A percentile compares a stretch with the other conserved stretches of the same genome.
phyloP scores from a whole-genome alignment of 23 red algal genomes.

The Gracilaria vermiculophylla region DNA sequence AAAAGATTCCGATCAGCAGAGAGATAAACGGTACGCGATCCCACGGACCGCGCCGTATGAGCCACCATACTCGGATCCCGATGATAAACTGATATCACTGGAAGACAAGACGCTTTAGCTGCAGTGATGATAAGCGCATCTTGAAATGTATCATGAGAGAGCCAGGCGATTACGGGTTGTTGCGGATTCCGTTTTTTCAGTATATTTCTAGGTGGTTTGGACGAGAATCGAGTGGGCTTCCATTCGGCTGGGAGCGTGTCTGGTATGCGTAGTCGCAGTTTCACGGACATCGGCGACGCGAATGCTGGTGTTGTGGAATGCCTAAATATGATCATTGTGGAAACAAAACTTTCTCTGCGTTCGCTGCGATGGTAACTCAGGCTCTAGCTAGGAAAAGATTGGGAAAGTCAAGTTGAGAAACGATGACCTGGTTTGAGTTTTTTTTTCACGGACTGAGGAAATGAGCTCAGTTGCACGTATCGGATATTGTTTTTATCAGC shows the following conservation, averaged over 20 bases:
- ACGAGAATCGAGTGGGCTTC: not conserved
- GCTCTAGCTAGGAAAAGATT: no score
- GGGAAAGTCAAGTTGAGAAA: no score
- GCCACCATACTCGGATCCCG: not conserved
- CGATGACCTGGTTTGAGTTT: no score
- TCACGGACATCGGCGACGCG: not conserved
- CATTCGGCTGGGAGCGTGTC: not conserved
- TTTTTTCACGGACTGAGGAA: no score
- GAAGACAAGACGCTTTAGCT: slow-evolving; percentile 4
- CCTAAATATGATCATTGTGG: not conserved
- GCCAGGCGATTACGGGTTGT: not conserved
- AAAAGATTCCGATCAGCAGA: not conserved
- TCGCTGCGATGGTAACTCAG: not conserved
- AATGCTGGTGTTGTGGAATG: not conserved
- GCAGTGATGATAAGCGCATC: not conserved
- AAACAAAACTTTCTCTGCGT: not conserved
- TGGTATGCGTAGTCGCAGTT: not conserved
- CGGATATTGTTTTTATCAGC: no score
- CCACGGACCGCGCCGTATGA: not conserved
- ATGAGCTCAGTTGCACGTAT: no score
- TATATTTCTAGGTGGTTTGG: not conserved
- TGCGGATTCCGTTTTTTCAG: not conserved
- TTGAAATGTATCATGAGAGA: not conserved
- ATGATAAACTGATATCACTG: not conserved
- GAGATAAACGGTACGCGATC: not conserved